These are phyloP conservation scores for Pseudevernia furfuracea DNA, from an alignment of 495 filamentous ascomycete genomes.

Conservation along the genomic window DNA sequence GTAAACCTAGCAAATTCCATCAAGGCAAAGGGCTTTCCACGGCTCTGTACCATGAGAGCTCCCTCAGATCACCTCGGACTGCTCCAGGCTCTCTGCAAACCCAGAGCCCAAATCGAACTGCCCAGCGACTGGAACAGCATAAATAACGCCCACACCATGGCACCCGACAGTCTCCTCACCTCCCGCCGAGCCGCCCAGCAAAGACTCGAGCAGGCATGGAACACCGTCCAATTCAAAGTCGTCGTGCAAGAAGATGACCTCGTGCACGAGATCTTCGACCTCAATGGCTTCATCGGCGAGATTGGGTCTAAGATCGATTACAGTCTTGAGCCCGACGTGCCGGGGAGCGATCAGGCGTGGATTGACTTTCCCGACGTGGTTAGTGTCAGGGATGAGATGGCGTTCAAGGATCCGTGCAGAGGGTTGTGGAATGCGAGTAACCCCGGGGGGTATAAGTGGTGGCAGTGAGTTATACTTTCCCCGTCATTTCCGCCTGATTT, in stretches of 20 bases:
- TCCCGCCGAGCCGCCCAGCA: slow-evolving; percentile 50
- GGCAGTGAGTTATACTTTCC: slow-evolving; percentile 7
- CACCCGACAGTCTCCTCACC: slow-evolving; percentile 39
- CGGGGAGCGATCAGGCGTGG: slow-evolving; percentile 50
- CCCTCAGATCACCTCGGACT: slow-evolving; percentile 67
- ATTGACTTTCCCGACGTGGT: slow-evolving; percentile 47
- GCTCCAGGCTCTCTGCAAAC: slow-evolving; percentile 64
- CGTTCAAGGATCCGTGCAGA: slow-evolving; percentile 40
- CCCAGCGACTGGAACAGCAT: slow-evolving; percentile 42
- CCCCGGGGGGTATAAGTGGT: slow-evolving; percentile 23
- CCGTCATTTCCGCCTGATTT: neutral
- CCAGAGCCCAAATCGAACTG: slow-evolving; percentile 43
- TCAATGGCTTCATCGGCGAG: slow-evolving; percentile 53
- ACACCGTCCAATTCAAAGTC: slow-evolving; percentile 47
- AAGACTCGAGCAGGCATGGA: slow-evolving; percentile 48
- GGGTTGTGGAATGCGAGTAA: slow-evolving; percentile 48
- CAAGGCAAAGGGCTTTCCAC: slow-evolving; percentile 59
- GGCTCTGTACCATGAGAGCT: slow-evolving; percentile 57
- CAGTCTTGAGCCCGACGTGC: slow-evolving; percentile 47
- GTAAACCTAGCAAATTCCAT: slow-evolving; percentile 68
- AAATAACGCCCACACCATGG: slow-evolving; percentile 21
- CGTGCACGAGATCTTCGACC: slow-evolving; percentile 38
- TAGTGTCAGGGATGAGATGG: slow-evolving; percentile 29
- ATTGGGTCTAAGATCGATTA: slow-evolving; percentile 52
- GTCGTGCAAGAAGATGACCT: slow-evolving; percentile 44